Conservation (phyloP, 2,329 filamentous ascomycete species). For the Aspergillus udagawae region DNA sequence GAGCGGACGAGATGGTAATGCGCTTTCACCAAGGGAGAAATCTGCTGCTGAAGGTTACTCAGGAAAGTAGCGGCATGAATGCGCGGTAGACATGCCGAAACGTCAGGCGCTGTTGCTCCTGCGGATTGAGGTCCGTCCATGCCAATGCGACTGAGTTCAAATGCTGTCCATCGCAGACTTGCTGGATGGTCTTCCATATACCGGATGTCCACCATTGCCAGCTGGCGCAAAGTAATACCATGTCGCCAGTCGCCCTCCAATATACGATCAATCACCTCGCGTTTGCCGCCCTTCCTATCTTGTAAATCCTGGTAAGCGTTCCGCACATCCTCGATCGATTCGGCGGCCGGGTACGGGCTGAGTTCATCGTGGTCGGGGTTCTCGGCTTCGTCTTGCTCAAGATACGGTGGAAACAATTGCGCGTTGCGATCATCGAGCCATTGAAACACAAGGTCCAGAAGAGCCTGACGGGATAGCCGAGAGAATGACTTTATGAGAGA, state of each 20-base stretch:
- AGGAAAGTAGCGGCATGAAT: slow-evolving; percentile 80
- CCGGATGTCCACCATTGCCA: slow-evolving; percentile 53
- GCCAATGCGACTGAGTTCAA: slow-evolving; percentile 40
- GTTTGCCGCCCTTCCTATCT: slow-evolving; percentile 49
- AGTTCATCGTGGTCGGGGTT: slow-evolving; percentile 56
- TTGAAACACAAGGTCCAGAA: slow-evolving; percentile 68
- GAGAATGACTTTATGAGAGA: slow-evolving; percentile 63
- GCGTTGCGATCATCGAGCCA: slow-evolving; percentile 71
- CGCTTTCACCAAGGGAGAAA: slow-evolving; percentile 74
- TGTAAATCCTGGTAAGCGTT: slow-evolving; percentile 61
- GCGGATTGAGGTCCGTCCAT: slow-evolving; percentile 15
- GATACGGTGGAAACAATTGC: slow-evolving; percentile 56
- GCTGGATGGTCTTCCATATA: slow-evolving; percentile 52
- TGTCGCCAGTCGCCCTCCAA: slow-evolving; percentile 55
- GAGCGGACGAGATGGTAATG: slow-evolving; percentile 79
- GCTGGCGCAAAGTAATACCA: slow-evolving; percentile 52
- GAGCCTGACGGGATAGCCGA: slow-evolving; percentile 66
- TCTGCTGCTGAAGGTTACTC: slow-evolving; percentile 67
- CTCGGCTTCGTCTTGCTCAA: slow-evolving; percentile 47
- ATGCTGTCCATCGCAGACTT: slow-evolving; percentile 51
- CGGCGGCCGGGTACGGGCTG: slow-evolving; percentile 66
- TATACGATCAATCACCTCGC: slow-evolving; percentile 54
- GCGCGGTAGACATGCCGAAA: slow-evolving; percentile 52
- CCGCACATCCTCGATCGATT: slow-evolving; percentile 62
- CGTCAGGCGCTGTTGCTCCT: slow-evolving; percentile 26